Evolutionary conservation across 2,329 filamentous ascomycete species (phyloP).

Genomic region (Calcarisporium arbuscula): DNA sequence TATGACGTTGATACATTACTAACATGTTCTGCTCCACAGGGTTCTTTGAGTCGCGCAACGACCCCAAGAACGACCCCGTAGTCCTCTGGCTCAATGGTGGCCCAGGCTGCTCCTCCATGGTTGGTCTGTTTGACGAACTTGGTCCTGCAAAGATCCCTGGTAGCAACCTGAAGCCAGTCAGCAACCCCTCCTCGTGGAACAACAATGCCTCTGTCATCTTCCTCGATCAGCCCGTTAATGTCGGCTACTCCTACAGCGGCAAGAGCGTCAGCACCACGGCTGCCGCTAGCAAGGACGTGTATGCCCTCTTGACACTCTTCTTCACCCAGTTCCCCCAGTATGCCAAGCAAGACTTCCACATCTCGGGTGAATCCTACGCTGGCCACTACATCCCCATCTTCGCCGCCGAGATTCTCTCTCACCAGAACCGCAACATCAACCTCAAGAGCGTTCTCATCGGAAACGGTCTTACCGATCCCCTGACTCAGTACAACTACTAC

Average conservation of each 20-base stretch:
- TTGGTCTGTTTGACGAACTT: constrained; percentile 93
- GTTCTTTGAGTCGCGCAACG: constrained; percentile 98
- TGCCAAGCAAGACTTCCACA: constrained; percentile 89
- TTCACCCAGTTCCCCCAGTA: constrained; percentile 98
- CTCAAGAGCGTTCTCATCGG: constrained; percentile 91
- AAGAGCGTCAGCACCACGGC: constrained; percentile 84
- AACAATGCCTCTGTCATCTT: constrained; percentile 97
- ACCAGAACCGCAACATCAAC: constrained; percentile 96
- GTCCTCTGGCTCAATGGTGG: constrained; percentile 92
- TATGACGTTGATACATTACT: background rate
- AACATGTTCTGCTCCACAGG: constrained; percentile 53
- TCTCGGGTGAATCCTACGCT: constrained; percentile 88
- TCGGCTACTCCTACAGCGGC: constrained; percentile 93
- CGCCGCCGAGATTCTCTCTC: constrained; percentile 79
- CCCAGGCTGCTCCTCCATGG: constrained; percentile 91
- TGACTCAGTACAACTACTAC: constrained; percentile 91
- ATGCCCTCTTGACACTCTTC: constrained; percentile 92
- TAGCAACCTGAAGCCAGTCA: constrained; percentile 71
- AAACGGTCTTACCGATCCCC: constrained; percentile 88
- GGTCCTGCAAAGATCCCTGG: constrained; percentile 81
- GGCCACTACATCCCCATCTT: constrained; percentile 94
- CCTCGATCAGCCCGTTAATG: constrained; percentile 97
- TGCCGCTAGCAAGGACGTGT: constrained; percentile 93
- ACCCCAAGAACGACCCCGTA: constrained; percentile 91
- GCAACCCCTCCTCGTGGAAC: constrained; percentile 92